Percentiles rank a stretch among this genome's conserved stretches.
Evolutionary conservation across 441 rosid species (phyloP).

Genomic region (Corymbia citriodora): DNA sequence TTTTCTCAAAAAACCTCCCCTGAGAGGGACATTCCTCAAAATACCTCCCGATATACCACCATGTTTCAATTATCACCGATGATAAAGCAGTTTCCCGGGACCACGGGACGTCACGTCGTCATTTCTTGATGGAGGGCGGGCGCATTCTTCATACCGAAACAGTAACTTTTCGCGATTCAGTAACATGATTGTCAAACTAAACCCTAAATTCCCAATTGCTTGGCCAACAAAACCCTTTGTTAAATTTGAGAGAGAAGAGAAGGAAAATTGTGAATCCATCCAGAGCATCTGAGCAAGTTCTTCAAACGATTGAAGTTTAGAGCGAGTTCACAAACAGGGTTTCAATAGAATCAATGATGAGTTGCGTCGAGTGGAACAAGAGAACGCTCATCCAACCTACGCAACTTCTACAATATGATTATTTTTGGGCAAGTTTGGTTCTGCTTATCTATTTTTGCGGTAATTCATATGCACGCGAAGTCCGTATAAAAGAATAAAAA

Average conservation of each 20-base stretch:
- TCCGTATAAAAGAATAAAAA: background rate
- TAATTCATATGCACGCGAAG: background rate
- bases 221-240: background rate
- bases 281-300: background rate
- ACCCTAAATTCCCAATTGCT: background rate
- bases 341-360: background rate
- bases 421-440: background rate
- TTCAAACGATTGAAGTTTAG: background rate
- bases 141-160: background rate
- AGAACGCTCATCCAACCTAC: background rate
- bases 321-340: background rate
- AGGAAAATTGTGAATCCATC: background rate
- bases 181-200: background rate
- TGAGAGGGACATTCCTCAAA: background rate
- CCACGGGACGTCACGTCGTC: background rate
- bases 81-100: background rate
- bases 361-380: background rate
- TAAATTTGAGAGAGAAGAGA: background rate
- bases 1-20: background rate
- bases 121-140: background rate
- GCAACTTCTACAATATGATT: background rate
- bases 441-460: background rate
- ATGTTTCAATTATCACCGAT: background rate
- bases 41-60: background rate
- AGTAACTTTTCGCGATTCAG: background rate